These are phyloP conservation scores for Lachancea fermentati DNA, from an alignment of 805 yeast species.

Conservation along the genomic window DNA sequence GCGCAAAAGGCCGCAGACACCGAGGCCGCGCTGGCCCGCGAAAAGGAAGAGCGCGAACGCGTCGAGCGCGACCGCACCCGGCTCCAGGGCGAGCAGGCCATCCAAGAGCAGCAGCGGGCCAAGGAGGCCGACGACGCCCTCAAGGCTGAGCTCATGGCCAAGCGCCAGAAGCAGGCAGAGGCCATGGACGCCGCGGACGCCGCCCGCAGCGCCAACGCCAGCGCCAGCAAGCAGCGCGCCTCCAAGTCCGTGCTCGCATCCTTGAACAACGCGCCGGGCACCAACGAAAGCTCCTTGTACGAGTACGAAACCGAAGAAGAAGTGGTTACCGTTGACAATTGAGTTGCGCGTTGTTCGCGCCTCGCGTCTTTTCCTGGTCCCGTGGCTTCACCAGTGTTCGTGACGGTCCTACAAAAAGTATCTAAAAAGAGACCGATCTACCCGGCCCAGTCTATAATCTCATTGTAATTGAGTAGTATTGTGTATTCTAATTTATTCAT, in stretches of 20 bases:
- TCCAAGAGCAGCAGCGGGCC: slow-evolving; percentile 11
- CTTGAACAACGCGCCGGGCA: not conserved
- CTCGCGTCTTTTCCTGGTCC: too few species aligned
- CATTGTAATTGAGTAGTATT: too few species aligned
- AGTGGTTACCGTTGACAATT: slow-evolving; percentile 9
- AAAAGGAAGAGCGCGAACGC: slow-evolving; percentile 13
- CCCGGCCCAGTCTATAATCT: too few species aligned
- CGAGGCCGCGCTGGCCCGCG: slow-evolving; percentile 9
- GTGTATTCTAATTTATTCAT: too few species aligned
- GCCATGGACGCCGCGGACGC: slow-evolving; percentile 12
- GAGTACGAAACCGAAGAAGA: slow-evolving; percentile 26
- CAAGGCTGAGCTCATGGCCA: slow-evolving; percentile 8
- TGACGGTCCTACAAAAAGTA: too few species aligned
- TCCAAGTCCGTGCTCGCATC: slow-evolving; percentile 2
- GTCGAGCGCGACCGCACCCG: slow-evolving; percentile 11
- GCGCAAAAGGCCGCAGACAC: slow-evolving; percentile 4
- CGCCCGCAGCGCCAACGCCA: slow-evolving; percentile 1
- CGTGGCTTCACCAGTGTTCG: too few species aligned
- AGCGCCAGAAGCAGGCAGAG: slow-evolving; percentile 12
- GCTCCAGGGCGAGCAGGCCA: slow-evolving; percentile 13
- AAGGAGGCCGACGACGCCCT: slow-evolving; percentile 9
- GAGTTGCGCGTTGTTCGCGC: too few species aligned
- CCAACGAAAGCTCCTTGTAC: slow-evolving; percentile 16
- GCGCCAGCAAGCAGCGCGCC: not conserved
- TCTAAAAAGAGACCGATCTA: too few species aligned